Base-by-base conservation (phyloP, 495 filamentous ascomycete genomes). In the Podospora didyma region DNA sequence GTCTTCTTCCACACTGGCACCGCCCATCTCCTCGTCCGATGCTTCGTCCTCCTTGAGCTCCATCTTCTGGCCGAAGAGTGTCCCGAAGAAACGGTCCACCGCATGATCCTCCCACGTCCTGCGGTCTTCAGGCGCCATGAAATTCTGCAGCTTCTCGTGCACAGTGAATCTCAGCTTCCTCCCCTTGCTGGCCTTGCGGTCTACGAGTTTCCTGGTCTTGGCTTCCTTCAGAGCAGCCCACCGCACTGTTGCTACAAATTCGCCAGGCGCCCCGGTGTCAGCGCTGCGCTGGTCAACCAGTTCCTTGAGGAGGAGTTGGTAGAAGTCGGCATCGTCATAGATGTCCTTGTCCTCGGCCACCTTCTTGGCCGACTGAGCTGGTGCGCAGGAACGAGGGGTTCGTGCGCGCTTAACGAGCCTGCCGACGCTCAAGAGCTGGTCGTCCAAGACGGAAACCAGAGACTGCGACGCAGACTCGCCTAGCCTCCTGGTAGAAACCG, bases 141-240 rank as follows among this genome's bases (percentile, higher is more conserved):
- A 97, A 74, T 97, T 97, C 76, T 94, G 89, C 59, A 98, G 71
- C 72, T 96, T 97, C 75, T 97, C 92, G 64, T 97, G 93, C 17
- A 97, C 91, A 46, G 87, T 90, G 72, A 89, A 97, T 45, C 88
- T 76, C 82, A 98, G 81, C 73, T 96, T 98, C 50, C 94, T 77
- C 5, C 94, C 94, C 74, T 97, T 97, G 63, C 90, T 96, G 11
- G 95, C 95, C 62, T 90, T 93, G 16, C 91, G 90, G 73, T 98
- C 94, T 17, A 97, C 86, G 34, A 84, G 78, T 60, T 89, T 88
- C 73, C 87, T 86, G 19, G 84, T 83, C 69, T 92, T 94, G 49
- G 87, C 88, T 62, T 92, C 90, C 69, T 86, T 87, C 68, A 85
- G 86, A 46, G 88, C 89, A 17, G 82, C 83, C 63, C 77, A 81